Conservation (phyloP, 306 rosid species). For the Glycine tomentella region DNA sequence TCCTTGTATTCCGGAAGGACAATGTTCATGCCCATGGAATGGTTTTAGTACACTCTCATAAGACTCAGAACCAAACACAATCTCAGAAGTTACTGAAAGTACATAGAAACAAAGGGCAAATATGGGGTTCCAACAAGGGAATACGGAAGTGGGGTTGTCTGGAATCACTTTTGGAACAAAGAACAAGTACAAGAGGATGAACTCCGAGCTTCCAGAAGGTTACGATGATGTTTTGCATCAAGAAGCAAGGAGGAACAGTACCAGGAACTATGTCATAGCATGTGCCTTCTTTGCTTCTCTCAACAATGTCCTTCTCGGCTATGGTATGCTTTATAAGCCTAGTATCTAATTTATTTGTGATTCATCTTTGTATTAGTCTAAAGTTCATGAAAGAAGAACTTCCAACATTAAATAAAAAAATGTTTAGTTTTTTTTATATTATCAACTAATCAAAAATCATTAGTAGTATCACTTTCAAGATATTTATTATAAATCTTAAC, state of each 20-base stretch:
- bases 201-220: slow-evolving; percentile 58
- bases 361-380: not conserved
- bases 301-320: slow-evolving; percentile 86
- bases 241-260: slow-evolving; percentile 47
- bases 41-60: slow-evolving; percentile 8
- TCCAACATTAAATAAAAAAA: not conserved
- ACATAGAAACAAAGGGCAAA: not conserved
- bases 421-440: too few species aligned
- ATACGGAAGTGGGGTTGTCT: slow-evolving; percentile 62
- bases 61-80: slow-evolving; percentile 10
- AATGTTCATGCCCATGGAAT: slow-evolving; percentile 12
- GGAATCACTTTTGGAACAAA: slow-evolving; percentile 62
- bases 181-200: slow-evolving; percentile 76
- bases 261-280: slow-evolving; percentile 71
- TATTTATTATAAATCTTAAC: too few species aligned
- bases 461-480: too few species aligned
- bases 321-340: slow-evolving; percentile 54
- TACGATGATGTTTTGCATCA: slow-evolving; percentile 53
- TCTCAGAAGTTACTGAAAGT: not conserved
- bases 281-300: slow-evolving; percentile 86
- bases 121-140: slow-evolving; percentile 71
- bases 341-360: slow-evolving; percentile 17
- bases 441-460: too few species aligned
- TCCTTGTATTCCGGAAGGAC: not conserved
- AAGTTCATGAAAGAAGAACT: not conserved